phyloP scores from a whole-genome alignment of 257 asterid species.

The Nicotiana knightiana region DNA sequence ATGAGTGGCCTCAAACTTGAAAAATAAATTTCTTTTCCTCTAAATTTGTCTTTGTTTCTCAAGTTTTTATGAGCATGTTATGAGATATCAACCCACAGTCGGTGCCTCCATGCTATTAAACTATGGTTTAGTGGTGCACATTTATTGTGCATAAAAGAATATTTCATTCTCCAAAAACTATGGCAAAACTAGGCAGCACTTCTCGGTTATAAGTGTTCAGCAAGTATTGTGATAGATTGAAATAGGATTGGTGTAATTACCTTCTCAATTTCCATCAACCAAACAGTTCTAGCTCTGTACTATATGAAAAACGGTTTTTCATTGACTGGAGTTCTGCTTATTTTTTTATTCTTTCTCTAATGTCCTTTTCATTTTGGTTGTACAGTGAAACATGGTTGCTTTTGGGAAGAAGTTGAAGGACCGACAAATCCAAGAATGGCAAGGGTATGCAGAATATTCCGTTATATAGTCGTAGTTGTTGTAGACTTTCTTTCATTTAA shows the following conservation, averaged over 20 bases:
- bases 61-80: background rate
- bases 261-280: background rate
- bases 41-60: background rate
- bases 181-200: background rate
- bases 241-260: background rate
- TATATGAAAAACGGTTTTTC: constrained; percentile 1
- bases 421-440: constrained; percentile 86
- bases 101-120: background rate
- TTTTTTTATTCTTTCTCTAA: background rate
- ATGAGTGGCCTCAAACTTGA: constrained; percentile 1
- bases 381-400: constrained; percentile 70
- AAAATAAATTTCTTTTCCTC: background rate
- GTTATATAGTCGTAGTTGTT: background rate
- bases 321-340: background rate
- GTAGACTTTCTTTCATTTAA: background rate
- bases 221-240: background rate
- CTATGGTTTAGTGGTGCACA: background rate
- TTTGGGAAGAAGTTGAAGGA: constrained; percentile 91
- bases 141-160: background rate
- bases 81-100: background rate
- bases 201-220: background rate
- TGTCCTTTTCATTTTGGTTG: constrained; percentile 10
- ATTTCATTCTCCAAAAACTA: background rate
- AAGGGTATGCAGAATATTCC: constrained; percentile 44
- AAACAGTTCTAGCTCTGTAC: background rate